Evolutionary conservation across 1,284 basidiomycete genomes (phyloP), one percentile per base, ranked within the genome.

Genomic region (Cutaneotrichosporon dermatis): DNA sequence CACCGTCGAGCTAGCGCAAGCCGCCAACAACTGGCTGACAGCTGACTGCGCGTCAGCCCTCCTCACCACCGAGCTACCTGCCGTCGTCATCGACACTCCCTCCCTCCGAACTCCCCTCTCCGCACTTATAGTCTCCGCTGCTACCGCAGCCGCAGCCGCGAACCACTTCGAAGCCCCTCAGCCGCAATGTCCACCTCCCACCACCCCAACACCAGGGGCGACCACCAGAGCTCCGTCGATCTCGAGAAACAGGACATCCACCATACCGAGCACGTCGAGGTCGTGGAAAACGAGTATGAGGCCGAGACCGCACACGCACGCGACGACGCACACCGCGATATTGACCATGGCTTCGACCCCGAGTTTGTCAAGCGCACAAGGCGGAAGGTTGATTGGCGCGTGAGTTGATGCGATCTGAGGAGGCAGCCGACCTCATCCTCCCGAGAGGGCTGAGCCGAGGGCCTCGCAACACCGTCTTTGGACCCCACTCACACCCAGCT

Each of bases 401-500:
- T 64, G 3, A 58, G 62, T 42, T 25, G 25, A 25, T 25, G 25
- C 25, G 25, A 25, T 25, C 25, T 25, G 25, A 25, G 25, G 25
- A 25, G 25, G 25, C 25, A 25, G 25, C 25, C 25, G 25, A 25
- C 25, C 25, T 25, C 25, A 25, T 25, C 25, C 25, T 25, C 25
- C 25, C 25, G 25, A 25, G 25, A 25, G 25, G 25, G 25, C 25
- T 25, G 25, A 25, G 25, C 25, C 63, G 60, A 15, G n/a, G 43
- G 6, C 13, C 43, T 16, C n/a, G 39, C 43, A 16, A 15, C 6
- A 25, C n/a, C n/a, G n/a, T 6, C 13, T 8, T 8, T 10, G 43
- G 43, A 6, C 13, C n/a, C 13, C 25, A 25, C 43, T 44, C 13
- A 44, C 43, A 77, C 44, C 67, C 73, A 44, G 43, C 54, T 63